A percentile compares a stretch with the other conserved stretches of the same genome.
phyloP scores from a whole-genome alignment of 306 rosid species.

The Citrullus colocynthis region DNA sequence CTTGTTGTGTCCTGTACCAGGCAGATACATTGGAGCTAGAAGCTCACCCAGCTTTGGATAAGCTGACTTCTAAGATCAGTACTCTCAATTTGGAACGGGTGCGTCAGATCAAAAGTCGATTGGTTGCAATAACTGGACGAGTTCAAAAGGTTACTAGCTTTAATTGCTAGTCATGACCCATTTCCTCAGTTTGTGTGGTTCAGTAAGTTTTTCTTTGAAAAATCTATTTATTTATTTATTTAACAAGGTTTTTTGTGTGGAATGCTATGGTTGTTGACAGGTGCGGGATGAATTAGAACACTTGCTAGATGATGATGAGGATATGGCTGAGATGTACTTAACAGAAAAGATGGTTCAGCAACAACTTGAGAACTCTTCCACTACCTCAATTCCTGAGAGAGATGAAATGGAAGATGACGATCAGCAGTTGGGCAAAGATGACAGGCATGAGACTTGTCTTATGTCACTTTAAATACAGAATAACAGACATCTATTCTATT shows the following conservation, averaged over 20 bases:
- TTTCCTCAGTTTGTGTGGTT: not conserved
- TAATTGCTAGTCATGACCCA: not conserved
- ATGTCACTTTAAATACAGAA: not conserved
- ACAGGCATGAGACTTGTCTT: constrained; percentile 29
- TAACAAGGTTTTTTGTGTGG: not conserved
- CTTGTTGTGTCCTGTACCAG: constrained; percentile 15
- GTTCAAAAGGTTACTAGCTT: constrained; percentile 59
- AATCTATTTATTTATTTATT: not conserved
- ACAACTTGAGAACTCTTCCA: constrained; percentile 49
- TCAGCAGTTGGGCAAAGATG: constrained; percentile 24
- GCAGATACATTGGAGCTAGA: constrained; percentile 84
- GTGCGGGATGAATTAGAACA: constrained; percentile 93
- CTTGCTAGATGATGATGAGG: constrained; percentile 87
- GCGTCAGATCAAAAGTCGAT: constrained; percentile 92
- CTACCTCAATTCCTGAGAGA: constrained; percentile 33
- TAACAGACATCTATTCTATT: not conserved
- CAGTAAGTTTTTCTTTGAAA: not conserved
- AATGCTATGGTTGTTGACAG: constrained; percentile 11
- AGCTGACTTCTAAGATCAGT: constrained; percentile 90
- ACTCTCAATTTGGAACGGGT: constrained; percentile 93
- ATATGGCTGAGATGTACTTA: constrained; percentile 98
- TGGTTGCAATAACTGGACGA: constrained; percentile 92
- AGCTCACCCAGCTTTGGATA: constrained; percentile 96
- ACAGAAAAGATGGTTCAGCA: constrained; percentile 60
- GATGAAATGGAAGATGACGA: constrained; percentile 28